Conservation (phyloP, 345 rosid species). For the Corchorus capsularis region DNA sequence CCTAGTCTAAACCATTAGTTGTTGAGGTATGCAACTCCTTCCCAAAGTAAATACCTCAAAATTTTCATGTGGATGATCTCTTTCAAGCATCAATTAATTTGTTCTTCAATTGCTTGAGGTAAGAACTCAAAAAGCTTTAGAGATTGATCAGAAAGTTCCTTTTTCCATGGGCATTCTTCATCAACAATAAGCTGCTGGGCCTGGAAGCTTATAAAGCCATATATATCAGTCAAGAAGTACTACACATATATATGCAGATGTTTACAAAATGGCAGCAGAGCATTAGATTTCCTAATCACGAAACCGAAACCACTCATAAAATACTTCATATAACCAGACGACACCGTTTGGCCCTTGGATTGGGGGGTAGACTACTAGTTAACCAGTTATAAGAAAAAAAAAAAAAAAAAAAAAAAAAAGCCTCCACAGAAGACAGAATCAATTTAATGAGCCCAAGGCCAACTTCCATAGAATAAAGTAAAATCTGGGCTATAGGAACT, state of each 20-base stretch:
- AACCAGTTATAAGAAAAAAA: no score
- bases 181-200: slow-evolving; percentile 86
- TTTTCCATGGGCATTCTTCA: slow-evolving; percentile 78
- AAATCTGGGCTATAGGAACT: no score
- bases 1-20: no score
- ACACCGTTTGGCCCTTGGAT: no score
- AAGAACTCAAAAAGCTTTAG: slow-evolving; percentile 76
- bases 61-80: slow-evolving; percentile 99
- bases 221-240: slow-evolving; percentile 4
- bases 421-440: no score
- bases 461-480: no score
- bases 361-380: no score
- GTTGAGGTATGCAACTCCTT: no score
- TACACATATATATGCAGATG: slow-evolving; percentile 1
- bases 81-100: slow-evolving; percentile 91
- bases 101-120: slow-evolving; percentile 88
- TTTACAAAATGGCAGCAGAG: not conserved
- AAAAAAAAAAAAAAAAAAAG: no score
- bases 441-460: no score
- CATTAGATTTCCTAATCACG: not conserved
- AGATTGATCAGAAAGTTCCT: slow-evolving; percentile 64
- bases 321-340: no score
- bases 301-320: no score
- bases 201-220: slow-evolving; percentile 37
- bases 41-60: slow-evolving; percentile 68